Percentiles rank a stretch among this genome's conserved stretches.
These are phyloP conservation scores for Achaetomiella virescens DNA, from an alignment of 495 filamentous ascomycete species.

Conservation along the genomic window DNA sequence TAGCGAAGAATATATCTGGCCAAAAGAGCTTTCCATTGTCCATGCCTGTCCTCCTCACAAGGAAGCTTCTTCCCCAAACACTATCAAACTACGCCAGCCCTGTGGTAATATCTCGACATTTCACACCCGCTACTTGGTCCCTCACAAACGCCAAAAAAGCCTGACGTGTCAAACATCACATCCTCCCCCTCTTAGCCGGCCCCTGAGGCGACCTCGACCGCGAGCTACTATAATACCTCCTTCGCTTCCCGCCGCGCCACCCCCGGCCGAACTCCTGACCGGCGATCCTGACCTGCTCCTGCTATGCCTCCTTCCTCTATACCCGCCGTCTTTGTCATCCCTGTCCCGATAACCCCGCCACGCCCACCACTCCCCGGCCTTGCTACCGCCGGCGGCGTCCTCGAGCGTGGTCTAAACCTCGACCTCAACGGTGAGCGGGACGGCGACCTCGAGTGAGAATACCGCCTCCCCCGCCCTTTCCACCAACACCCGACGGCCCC, in stretches of 20 bases:
- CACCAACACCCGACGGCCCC: not conserved
- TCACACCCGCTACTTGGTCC: not conserved
- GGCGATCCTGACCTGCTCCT: slow-evolving; percentile 14
- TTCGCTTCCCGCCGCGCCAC: slow-evolving; percentile 15
- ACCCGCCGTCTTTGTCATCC: not conserved
- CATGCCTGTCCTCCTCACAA: too few relatives aligned
- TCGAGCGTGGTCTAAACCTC: too few relatives aligned
- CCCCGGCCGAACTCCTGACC: slow-evolving; percentile 1
- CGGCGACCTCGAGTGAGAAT: slow-evolving; percentile 2
- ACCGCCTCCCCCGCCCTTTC: not conserved
- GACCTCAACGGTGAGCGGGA: slow-evolving; percentile 10
- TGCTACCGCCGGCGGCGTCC: slow-evolving; percentile 5
- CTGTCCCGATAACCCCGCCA: slow-evolving; percentile 2
- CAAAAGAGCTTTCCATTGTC: too few relatives aligned
- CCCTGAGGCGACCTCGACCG: slow-evolving; percentile 19
- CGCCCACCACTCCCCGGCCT: slow-evolving; percentile 3
- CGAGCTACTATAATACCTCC: slow-evolving; percentile 25
- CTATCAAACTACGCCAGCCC: too few relatives aligned
- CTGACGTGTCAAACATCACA: too few relatives aligned
- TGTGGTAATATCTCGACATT: too few relatives aligned
- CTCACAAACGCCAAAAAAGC: too few relatives aligned
- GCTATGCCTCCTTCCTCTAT: not conserved
- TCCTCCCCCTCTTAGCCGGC: slow-evolving; percentile 19
- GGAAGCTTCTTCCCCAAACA: too few relatives aligned
- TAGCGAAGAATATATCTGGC: too few relatives aligned